Conservation (phyloP, 257 asterid species). For the Fraxinus excelsior region DNA sequence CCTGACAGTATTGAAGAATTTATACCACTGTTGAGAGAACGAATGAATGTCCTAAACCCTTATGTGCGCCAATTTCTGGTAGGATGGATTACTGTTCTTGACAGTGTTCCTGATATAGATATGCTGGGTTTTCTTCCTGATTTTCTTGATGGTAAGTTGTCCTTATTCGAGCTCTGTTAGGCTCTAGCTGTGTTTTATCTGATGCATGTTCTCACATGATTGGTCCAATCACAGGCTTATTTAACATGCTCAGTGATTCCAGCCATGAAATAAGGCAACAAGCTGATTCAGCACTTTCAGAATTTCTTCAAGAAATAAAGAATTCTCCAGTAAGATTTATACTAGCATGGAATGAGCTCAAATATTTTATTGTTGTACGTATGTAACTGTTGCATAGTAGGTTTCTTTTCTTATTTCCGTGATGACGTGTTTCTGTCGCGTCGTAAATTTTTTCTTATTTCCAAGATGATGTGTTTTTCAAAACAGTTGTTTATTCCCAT, state of each 20-base stretch:
- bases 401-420: neutral
- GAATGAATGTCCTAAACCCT: conserved; percentile 97
- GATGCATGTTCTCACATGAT: conserved; percentile 21
- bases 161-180: conserved; percentile 20
- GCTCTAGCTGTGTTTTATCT: conserved; percentile 23
- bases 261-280: conserved; percentile 99
- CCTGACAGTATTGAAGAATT: conserved; percentile 94
- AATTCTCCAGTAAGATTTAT: conserved; percentile 89
- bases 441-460: too few species aligned
- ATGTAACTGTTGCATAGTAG: conserved; percentile 18
- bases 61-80: conserved; percentile 98
- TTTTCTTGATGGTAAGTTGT: conserved; percentile 91
- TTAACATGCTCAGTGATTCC: conserved; percentile 96
- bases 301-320: conserved; percentile 98
- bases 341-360: conserved; percentile 11
- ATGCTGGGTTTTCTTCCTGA: conserved; percentile 99
- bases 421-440: neutral
- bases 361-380: conserved; percentile 8
- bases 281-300: conserved; percentile 99
- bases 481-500: conserved; percentile 13
- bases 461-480: too few species aligned
- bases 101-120: conserved; percentile 99
- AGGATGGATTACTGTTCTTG: conserved; percentile 99
- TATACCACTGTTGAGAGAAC: conserved; percentile 92
- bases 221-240: conserved; percentile 68